Evolutionary conservation across 108 stramenopile species (phyloP), one percentile per base, ranked within the genome.

Genomic region (Mediolabrus comicus): DNA sequence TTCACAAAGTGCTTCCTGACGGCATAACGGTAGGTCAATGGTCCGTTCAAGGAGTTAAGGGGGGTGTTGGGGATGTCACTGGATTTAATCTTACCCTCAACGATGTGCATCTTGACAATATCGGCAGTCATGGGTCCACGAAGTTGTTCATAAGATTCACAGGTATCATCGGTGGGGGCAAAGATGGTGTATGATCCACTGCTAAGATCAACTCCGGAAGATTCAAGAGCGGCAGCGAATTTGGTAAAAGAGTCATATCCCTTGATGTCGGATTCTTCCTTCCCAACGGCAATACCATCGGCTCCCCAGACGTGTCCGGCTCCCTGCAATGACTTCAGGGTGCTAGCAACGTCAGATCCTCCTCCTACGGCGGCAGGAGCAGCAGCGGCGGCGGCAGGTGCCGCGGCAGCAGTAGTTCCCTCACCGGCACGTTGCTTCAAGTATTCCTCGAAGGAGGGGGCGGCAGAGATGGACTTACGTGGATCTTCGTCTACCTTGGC

Each of bases 371-470:
- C 19, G 52, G 74, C 49, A 17, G 74, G 9, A 12, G 73, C 65
- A 2, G 65, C 59, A 24, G 65, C 19, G 4, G 73, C 67, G 28
- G 70, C 70, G 4, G 55, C 31, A 9, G 73, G 31, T 14, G 65
- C 65, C 19, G 49, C 59, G 4, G 73, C 39, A 14, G 73, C 65
- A 24, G 74, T 39, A 11, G 51, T 8, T 30, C 29, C 59, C 29
- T 57, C 56, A 1, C 16, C 56, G 28, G 56, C 28, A 34, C 84
- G 83, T 36, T 54, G 49, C 86, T 91, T 91, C 67, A 91, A 46
- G 87, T 87, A 91, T 64, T 91, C 89, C 69, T 91, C 89, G 76
- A 88, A 91, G 16, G 80, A 77, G 41, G 89, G 89, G 26, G 87
- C 86, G 1, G 69, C 76, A 39, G 75, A 75, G 86, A 91, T 91